These are phyloP conservation scores for Geosmithia flava DNA, from an alignment of 2,329 filamentous ascomycete genomes.

Conservation along the genomic window DNA sequence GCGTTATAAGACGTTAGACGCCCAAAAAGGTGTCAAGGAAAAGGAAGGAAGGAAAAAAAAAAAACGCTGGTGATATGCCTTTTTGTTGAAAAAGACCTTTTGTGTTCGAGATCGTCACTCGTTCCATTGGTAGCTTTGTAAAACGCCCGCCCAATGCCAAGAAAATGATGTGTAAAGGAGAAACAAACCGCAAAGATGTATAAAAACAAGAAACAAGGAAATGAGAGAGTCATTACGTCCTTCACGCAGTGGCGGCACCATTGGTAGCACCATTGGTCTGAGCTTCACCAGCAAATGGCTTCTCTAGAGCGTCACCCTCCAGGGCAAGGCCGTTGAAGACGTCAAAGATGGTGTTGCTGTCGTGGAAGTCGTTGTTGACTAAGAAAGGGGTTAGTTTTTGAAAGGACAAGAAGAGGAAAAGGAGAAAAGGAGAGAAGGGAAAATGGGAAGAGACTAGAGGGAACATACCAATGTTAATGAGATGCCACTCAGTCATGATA, in stretches of 20 bases:
- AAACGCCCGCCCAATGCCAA: slow-evolving; percentile 6
- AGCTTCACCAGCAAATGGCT: not conserved
- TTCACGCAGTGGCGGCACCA: slow-evolving; percentile 4
- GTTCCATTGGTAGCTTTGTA: slow-evolving; percentile 1
- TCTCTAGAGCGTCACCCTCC: slow-evolving; percentile 19
- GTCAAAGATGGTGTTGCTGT: slow-evolving; percentile 68
- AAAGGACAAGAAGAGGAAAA: not conserved
- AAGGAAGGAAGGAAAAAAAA: not conserved
- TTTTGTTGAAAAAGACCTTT: slow-evolving; percentile 14
- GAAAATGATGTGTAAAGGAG: slow-evolving; percentile 4
- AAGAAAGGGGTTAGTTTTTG: slow-evolving; percentile 2
- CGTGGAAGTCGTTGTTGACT: slow-evolving; percentile 98
- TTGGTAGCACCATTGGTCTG: slow-evolving; percentile 1
- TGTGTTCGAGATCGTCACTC: not conserved
- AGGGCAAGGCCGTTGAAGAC: slow-evolving; percentile 70
- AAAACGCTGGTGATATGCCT: slow-evolving; percentile 5
- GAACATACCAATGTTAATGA: slow-evolving; percentile 81
- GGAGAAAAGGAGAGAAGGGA: not conserved
- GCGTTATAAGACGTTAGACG: not conserved
- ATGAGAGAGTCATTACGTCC: slow-evolving; percentile 1
- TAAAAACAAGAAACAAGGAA: slow-evolving; percentile 3
- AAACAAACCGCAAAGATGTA: slow-evolving; percentile 2
- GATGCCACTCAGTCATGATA: slow-evolving; percentile 82
- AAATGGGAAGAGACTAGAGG: too few relatives aligned
- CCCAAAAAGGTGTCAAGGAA: not conserved